A percentile compares a stretch with the other conserved stretches of the same genome.
Evolutionary conservation across 1,284 basidiomycete species (phyloP).

Genomic region (Rhizoctonia solani): DNA sequence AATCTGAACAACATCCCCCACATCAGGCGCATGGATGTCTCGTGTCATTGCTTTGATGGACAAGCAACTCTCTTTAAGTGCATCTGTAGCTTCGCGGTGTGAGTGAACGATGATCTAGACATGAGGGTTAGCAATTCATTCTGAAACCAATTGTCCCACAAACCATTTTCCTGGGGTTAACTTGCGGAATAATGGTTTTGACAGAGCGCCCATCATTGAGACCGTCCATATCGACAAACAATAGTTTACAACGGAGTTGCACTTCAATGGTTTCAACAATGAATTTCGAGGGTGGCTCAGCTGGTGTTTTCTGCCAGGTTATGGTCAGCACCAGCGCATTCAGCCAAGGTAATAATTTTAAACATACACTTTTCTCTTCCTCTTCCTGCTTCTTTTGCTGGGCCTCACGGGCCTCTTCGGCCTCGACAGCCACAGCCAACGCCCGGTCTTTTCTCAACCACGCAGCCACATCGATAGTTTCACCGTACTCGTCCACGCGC

Average conservation of each 20-base stretch:
- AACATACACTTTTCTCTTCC: constrained; percentile 74
- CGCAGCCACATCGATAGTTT: constrained; percentile 90
- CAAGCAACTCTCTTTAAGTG: constrained; percentile 77
- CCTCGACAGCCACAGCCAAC: constrained; percentile 79
- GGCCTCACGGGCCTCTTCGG: constrained; percentile 75
- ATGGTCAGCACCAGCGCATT: neutral
- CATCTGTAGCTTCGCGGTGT: constrained; percentile 62
- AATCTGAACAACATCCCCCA: constrained; percentile 80
- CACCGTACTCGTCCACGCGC: constrained; percentile 93
- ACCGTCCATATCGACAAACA: constrained; percentile 95
- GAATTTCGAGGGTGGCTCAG: constrained; percentile 91
- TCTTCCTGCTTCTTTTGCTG: constrained; percentile 71
- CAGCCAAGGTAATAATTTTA: neutral
- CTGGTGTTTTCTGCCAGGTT: constrained; percentile 60
- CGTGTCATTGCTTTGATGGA: constrained; percentile 85
- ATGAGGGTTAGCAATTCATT: neutral
- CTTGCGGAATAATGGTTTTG: constrained; percentile 94
- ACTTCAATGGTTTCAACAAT: constrained; percentile 75
- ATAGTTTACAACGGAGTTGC: constrained; percentile 79
- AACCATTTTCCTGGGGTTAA: constrained; percentile 94
- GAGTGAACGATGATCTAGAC: constrained; percentile 88
- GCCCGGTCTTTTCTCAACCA: constrained; percentile 90
- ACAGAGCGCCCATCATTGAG: constrained; percentile 95
- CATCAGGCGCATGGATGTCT: constrained; percentile 81
- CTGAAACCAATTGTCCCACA: constrained; percentile 38